Base-by-base conservation (phyloP, 108 stramenopile genomes). In the Nitzschia sp. region DNA sequence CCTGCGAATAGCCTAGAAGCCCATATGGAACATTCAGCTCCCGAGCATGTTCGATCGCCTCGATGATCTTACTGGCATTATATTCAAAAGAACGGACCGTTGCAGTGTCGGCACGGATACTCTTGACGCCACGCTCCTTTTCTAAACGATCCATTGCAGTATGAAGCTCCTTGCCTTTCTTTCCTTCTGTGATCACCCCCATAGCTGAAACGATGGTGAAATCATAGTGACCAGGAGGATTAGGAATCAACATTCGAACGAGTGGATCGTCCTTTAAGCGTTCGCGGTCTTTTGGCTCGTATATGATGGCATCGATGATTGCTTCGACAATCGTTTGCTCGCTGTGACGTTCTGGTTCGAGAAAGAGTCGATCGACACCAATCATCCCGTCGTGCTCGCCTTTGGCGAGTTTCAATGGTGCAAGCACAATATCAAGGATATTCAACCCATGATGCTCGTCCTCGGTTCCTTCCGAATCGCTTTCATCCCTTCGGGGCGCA, bases 131-230 rank as follows among this genome's bases (percentile, higher is more conserved):
- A 25, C 94, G 64, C 63, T 83, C 63, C 53, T 80, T 71, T 60
- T 91, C 80, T 11, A 95, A 60, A 56, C 94, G 48, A 51, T 84
- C 70, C 42, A 91, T 79, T 11, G 91, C 83, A 25, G 62, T 61
- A 35, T 84, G 69, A 18, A 95, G 79, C 53, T 95, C 94, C n/a
- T 75, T 70, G 1, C 94, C 94, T 51, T 88, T 78, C 68, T 92
- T 87, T 19, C 94, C 94, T 24, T 95, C 94, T 11, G 94, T 95
- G 29, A 95, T 88, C 19, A 95, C 94, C 1, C 94, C 94, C 91
- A 95, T 92, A 2, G 94, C 94, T 55, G 84, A 76, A 21, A 95
- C 90, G 31, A 95, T 85, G 0, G 87, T 81, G 72, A 95, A 93
- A 38, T 95, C 71, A 54, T 95, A 95, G 30, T 87, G 65, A 13